Base-by-base conservation (phyloP, 495 filamentous ascomycete genomes). In the Penicillium paxilli region DNA sequence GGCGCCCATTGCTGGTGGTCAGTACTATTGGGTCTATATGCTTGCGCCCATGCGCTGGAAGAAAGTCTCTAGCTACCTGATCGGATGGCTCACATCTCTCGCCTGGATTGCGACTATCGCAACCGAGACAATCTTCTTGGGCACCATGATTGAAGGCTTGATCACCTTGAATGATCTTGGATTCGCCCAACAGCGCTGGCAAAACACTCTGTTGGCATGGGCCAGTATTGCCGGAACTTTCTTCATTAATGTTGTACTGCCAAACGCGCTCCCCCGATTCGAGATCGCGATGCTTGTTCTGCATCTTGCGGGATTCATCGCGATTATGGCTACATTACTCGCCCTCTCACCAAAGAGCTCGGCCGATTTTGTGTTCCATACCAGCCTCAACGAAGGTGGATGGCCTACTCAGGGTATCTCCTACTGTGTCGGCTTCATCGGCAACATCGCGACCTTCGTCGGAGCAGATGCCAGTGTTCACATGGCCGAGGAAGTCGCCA, bases 181-280 rank as follows among this genome's bases (percentile, higher is more conserved):
- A 8, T 83, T 81, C 55, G 56, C 19, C 1, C 60, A 67, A 3
- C 52, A 72, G 33, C 52, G 51, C 10, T 85, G 76, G 76, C 80
- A 84, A 16, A 76, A 69, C 11, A 79, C 80, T 0, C 62, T 86
- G 14, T 51, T 82, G 20, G 68, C 72, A 38, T 77, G 71, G 59
- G 72, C 66, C 1, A 58, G 72, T 2, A 60, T 79, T 12, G 55
- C 65, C 6, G 62, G 75, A 2, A 69, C 71, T 17, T 62, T 80
- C 7, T 55, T 80, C 24, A 57, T 78, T 42, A 81, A 81, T 48
- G 62, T 71, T 1, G 69, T 68, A 44, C 23, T 71, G 1, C 72
- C 74, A 4, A 66, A 67, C 11, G 54, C 56, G 16, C 66, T 83
- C 1, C 76, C 77, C 1, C 68, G 70, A 26, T 61, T 80, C 28